Conservation (phyloP, 345 rosid species). For the Eucalyptus grandis region DNA sequence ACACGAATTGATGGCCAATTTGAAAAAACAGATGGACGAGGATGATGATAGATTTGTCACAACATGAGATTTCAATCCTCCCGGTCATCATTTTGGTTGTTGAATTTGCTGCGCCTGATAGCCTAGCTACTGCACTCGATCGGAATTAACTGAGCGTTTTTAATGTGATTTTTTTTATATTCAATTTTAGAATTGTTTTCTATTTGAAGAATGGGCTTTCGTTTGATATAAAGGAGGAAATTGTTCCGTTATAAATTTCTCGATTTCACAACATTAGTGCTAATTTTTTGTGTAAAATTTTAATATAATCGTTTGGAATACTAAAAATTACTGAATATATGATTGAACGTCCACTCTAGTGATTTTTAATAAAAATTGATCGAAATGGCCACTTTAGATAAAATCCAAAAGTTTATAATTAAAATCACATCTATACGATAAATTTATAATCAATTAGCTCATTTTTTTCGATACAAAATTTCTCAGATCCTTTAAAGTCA, state of each 20-base stretch:
- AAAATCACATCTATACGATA: rapidly evolving
- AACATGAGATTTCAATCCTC: not conserved
- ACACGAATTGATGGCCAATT: not conserved
- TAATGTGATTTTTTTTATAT: not conserved
- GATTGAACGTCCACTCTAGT: rapidly evolving
- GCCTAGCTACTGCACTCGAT: not conserved
- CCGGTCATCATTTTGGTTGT: not conserved
- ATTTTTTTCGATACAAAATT: not conserved
- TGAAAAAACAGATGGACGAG: not conserved
- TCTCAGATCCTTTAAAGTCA: rapidly evolving
- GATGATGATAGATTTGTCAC: not conserved
- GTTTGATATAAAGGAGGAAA: not conserved
- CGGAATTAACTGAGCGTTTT: not conserved
- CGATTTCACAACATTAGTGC: not conserved
- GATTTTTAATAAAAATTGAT: too few relatives aligned
- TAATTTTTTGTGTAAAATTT: not conserved
- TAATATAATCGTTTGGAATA: rapidly evolving
- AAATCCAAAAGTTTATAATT: rapidly evolving
- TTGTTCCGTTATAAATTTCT: not conserved
- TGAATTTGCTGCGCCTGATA: not conserved
- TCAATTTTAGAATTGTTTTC: not conserved
- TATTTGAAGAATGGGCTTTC: not conserved
- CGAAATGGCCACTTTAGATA: rapidly evolving
- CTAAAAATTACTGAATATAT: too few relatives aligned
- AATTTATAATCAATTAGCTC: rapidly evolving